Base-by-base conservation (phyloP, 2,329 filamentous ascomycete genomes). In the Talaromyces sp. region DNA sequence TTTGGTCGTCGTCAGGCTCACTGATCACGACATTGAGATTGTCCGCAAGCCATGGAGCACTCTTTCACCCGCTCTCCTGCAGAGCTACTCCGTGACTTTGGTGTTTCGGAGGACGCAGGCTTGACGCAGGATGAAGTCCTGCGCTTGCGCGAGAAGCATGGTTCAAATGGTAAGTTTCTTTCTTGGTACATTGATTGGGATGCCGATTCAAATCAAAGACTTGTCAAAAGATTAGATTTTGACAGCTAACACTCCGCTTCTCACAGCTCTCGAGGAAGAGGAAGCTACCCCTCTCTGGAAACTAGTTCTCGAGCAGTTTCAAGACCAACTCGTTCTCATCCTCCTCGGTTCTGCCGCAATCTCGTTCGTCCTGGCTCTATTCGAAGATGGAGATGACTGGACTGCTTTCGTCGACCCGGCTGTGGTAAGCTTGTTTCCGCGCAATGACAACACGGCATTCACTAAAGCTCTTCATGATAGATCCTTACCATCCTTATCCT, bases 251-350 rank as follows among this genome's bases (percentile, higher is more conserved):
- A 58, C 40, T 59, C 48, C 6, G 23, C 58, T 46, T 55, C 21
- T 60, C 64, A n/a, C n/a, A 91, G 88, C 88, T 62, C 82, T 91
- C 62, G 84, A 86, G 52, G 95, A 99, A 80, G 95, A 99, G 68
- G 95, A 95, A 60, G 92, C 95, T 2, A 99, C 95, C 35, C 95
- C 95, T 42, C 76, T 99, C 55, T 99, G 93, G 95, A 86, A 98
- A 79, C 88, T 99, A 66, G 91, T 99, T 62, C 84, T 99, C 64
- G 95, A 99, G 80, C 95, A 99, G 77, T 99, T 99, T 84, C 97
- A 99, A 79, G 95, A 99, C 75, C 95, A 99, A 78, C 86, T 99
- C 55, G 95, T 99, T 69, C 85, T 99, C 60, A 99, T 99, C 70
- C 84, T 99, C 23, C 85, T 99, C 57, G 95, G 87, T 61, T 98